Evolutionary conservation across 2,329 filamentous ascomycete genomes (phyloP).

Genomic region (Aspergillus pseudoterreus): DNA sequence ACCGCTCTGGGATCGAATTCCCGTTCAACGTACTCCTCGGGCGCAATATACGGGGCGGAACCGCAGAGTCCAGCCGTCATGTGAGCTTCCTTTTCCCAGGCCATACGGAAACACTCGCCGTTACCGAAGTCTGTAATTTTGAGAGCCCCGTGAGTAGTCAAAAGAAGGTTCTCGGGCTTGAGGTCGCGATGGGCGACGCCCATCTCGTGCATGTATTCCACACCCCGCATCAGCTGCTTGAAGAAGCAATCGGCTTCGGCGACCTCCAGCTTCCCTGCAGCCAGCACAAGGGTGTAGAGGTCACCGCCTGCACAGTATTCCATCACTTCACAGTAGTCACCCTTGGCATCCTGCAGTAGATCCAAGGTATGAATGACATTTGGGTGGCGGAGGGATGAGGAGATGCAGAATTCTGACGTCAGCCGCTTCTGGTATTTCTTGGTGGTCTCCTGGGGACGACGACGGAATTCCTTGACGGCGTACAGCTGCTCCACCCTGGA

Average conservation of each 20-base stretch:
- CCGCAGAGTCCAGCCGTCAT: slow-evolving; percentile 97
- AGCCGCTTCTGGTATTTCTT: slow-evolving; percentile 98
- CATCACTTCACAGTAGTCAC: slow-evolving; percentile 98
- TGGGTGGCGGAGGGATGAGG: slow-evolving; percentile 89
- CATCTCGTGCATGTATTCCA: slow-evolving; percentile 99
- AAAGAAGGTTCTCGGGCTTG: slow-evolving; percentile 91
- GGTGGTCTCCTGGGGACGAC: slow-evolving; percentile 86
- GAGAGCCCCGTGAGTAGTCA: slow-evolving; percentile 86
- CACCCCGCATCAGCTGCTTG: slow-evolving; percentile 98
- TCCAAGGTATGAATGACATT: slow-evolving; percentile 98
- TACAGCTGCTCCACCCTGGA: slow-evolving; percentile 80
- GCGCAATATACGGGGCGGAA: slow-evolving; percentile 94
- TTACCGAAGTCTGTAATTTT: slow-evolving; percentile 99
- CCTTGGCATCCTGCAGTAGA: slow-evolving; percentile 90
- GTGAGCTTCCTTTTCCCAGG: slow-evolving; percentile 96
- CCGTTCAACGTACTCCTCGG: slow-evolving; percentile 90
- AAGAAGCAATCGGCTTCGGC: slow-evolving; percentile 96
- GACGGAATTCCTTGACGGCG: slow-evolving; percentile 96
- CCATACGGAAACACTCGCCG: slow-evolving; percentile 98
- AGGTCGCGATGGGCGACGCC: slow-evolving; percentile 94
- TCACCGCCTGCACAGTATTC: slow-evolving; percentile 97
- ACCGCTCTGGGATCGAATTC: slow-evolving; percentile 98
- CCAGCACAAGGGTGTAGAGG: slow-evolving; percentile 86
- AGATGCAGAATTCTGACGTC: slow-evolving; percentile 97
- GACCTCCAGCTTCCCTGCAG: slow-evolving; percentile 83